These are phyloP conservation scores for Rhexocercosporidium sp. DNA, from an alignment of 2,329 filamentous ascomycete genomes.

Conservation along the genomic window DNA sequence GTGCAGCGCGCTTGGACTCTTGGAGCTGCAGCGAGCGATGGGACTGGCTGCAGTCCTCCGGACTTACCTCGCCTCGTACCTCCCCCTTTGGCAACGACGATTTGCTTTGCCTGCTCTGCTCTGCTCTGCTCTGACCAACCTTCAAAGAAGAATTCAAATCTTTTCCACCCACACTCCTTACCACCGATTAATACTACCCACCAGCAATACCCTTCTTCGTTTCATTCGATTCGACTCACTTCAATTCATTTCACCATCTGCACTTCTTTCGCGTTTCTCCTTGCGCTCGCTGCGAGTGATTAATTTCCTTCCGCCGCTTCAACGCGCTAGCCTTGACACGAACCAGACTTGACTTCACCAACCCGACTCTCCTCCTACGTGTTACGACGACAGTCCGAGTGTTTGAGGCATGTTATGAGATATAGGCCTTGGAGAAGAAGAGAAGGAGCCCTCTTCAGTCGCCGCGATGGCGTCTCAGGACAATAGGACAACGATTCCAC, in stretches of 20 bases:
- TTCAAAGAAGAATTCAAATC: neutral
- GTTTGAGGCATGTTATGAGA: conserved; percentile 32
- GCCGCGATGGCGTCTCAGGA: conserved; percentile 36
- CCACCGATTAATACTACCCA: conserved; percentile 14
- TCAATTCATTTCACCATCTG: conserved; percentile 9
- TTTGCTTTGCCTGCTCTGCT: neutral
- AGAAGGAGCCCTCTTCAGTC: conserved; percentile 21
- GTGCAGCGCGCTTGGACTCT: conserved; percentile 6
- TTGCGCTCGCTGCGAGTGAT: conserved; percentile 7
- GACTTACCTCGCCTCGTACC: neutral
- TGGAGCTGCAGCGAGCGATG: neutral
- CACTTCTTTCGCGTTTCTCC: conserved; percentile 7
- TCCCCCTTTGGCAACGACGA: conserved; percentile 7
- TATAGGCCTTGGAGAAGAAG: conserved; percentile 16
- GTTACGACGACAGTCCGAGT: conserved; percentile 21
- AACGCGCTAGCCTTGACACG: conserved; percentile 25
- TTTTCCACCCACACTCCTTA: conserved; percentile 9
- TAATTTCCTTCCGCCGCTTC: conserved; percentile 24
- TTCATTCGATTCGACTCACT: neutral
- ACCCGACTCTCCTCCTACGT: conserved; percentile 5
- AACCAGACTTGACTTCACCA: conserved; percentile 18
- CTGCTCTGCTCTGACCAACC: neutral
- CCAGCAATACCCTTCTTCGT: conserved; percentile 2
- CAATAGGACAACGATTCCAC: conserved; percentile 28
- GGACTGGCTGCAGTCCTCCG: neutral